phyloP scores from a whole-genome alignment of 192 early-diverging fungal genomes.

The Coemansia sp. region DNA sequence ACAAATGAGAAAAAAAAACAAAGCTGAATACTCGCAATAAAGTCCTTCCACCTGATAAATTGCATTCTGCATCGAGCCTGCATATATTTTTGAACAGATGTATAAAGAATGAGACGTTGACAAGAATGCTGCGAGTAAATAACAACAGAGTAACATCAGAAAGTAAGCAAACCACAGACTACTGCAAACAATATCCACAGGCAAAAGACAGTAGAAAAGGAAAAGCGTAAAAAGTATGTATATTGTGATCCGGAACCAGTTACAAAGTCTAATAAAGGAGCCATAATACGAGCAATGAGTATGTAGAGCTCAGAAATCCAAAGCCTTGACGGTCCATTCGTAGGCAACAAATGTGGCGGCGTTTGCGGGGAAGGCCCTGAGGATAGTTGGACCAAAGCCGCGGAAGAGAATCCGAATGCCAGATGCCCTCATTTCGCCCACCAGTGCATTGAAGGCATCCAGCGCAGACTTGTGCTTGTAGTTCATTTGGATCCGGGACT shows the following conservation, averaged over 20 bases:
- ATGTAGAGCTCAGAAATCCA: constrained; percentile 8
- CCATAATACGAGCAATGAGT: too few relatives aligned
- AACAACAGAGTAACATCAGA: not conserved
- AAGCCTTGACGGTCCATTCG: constrained; percentile 59
- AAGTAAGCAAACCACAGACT: not conserved
- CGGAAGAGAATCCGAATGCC: constrained; percentile 53
- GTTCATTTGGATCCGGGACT: constrained; percentile 61
- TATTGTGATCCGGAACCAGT: not conserved
- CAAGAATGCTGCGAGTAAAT: not conserved
- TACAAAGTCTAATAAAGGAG: not conserved
- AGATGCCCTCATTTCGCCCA: constrained; percentile 48
- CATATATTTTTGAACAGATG: not conserved
- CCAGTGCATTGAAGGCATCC: constrained; percentile 57
- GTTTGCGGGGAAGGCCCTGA: constrained; percentile 70
- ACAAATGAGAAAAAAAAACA: too few relatives aligned
- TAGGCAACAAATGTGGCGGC: constrained; percentile 83
- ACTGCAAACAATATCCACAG: not conserved
- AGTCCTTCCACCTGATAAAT: not conserved
- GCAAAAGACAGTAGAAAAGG: not conserved
- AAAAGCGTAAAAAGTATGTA: not conserved
- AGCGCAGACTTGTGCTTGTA: constrained; percentile 58
- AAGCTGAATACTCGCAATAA: not conserved
- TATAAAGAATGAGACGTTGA: not conserved
- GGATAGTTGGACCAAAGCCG: constrained; percentile 54
- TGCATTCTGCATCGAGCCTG: not conserved